These are phyloP conservation scores for Stachybotrys echinatus DNA, from an alignment of 2,329 filamentous ascomycete genomes.

Conservation along the genomic window DNA sequence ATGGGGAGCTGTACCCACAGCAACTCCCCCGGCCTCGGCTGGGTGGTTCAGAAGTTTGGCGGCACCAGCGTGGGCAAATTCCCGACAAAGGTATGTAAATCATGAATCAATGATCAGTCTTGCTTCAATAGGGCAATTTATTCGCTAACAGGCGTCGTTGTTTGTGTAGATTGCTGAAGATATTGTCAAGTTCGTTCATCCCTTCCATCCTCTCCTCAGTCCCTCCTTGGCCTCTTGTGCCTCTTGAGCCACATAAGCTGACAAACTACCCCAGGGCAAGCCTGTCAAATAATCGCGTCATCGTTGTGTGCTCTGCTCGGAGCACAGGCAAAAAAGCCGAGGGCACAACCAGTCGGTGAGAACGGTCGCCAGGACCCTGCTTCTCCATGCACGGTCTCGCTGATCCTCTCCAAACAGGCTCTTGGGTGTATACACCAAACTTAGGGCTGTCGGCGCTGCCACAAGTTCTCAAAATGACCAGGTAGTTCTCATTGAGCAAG, in stretches of 20 bases:
- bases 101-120: not conserved
- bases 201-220: not conserved
- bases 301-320: slow-evolving; percentile 91
- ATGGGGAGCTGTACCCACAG: slow-evolving; percentile 27
- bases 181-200: slow-evolving; percentile 32
- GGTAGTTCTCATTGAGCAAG: slow-evolving; percentile 53
- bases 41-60: slow-evolving; percentile 93
- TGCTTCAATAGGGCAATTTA: not conserved
- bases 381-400: not conserved
- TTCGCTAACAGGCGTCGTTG: not conserved
- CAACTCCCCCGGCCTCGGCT: slow-evolving; percentile 44
- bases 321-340: slow-evolving; percentile 92
- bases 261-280: slow-evolving; percentile 27
- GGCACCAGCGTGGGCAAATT: slow-evolving; percentile 96
- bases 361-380: slow-evolving; percentile 15
- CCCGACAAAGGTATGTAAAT: slow-evolving; percentile 54
- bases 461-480: slow-evolving; percentile 49
- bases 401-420: slow-evolving; percentile 35
- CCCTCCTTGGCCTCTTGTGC: slow-evolving; percentile 5
- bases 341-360: slow-evolving; percentile 91
- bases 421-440: slow-evolving; percentile 53
- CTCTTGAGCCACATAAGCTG: too few relatives aligned
- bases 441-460: slow-evolving; percentile 48
- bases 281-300: slow-evolving; percentile 67
- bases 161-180: slow-evolving; percentile 31